Evolutionary conservation across 23 red algal species (phyloP).

Genomic region (Gracilaria vermiculophylla): DNA sequence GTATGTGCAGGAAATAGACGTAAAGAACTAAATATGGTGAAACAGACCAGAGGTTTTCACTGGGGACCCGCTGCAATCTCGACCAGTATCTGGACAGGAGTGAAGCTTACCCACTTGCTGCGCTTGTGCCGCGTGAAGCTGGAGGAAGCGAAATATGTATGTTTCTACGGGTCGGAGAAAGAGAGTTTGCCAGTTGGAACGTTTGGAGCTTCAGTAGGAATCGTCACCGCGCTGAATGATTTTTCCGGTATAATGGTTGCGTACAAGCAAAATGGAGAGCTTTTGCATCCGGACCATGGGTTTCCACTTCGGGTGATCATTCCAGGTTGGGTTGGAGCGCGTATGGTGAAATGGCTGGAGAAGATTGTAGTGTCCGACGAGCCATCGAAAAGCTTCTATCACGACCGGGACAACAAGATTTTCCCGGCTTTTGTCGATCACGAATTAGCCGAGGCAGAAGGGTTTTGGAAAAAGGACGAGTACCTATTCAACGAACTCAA

Average conservation of each 20-base stretch:
- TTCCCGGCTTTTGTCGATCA: conserved; percentile 80
- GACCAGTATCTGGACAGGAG: too few relatives aligned
- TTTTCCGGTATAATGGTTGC: conserved; percentile 78
- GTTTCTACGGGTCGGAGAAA: conserved; percentile 52
- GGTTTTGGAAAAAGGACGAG: conserved; percentile 75
- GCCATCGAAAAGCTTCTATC: conserved; percentile 63
- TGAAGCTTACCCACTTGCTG: too few relatives aligned
- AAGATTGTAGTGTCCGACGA: conserved; percentile 46
- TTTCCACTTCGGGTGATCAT: conserved; percentile 84
- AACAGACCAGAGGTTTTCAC: too few relatives aligned
- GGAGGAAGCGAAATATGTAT: conserved; percentile 59
- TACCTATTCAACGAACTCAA: conserved; percentile 91
- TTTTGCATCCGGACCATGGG: conserved; percentile 75
- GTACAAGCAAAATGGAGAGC: conserved; percentile 84
- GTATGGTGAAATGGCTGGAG: conserved; percentile 91
- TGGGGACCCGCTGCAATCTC: too few relatives aligned
- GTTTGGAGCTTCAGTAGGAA: conserved; percentile 72
- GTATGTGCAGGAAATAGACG: too few relatives aligned
- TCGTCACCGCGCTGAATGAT: conserved; percentile 69
- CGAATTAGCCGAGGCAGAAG: conserved; percentile 62
- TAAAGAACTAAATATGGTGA: too few relatives aligned
- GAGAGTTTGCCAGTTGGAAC: conserved; percentile 70
- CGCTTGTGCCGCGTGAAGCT: too few relatives aligned
- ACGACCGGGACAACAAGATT: conserved; percentile 79
- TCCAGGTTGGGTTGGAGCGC: conserved; percentile 90